These are phyloP conservation scores for Anisodus acutangulus DNA, from an alignment of 257 asterid species.

Conservation along the genomic window DNA sequence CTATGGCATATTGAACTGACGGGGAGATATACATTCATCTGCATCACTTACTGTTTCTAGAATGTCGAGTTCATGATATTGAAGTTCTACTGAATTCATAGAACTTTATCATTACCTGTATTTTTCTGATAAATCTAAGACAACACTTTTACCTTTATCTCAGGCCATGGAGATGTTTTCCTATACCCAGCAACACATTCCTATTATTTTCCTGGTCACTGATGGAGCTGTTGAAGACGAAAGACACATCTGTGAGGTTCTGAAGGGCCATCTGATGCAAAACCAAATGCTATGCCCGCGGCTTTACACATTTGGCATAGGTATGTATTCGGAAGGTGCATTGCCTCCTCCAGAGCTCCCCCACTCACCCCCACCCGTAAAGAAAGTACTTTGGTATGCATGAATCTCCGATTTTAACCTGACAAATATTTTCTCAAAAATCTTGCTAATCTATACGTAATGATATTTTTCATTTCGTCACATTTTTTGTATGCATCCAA, in stretches of 20 bases:
- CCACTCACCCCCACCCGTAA: not conserved
- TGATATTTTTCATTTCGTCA: not conserved
- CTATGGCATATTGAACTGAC: not conserved
- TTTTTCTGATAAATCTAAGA: slow-evolving; percentile 5
- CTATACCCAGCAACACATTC: slow-evolving; percentile 53
- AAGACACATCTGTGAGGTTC: slow-evolving; percentile 66
- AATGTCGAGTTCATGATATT: slow-evolving; percentile 6
- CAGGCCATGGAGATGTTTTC: slow-evolving; percentile 87
- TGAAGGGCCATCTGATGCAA: slow-evolving; percentile 58
- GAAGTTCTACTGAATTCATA: slow-evolving; percentile 5
- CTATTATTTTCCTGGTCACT: slow-evolving; percentile 79
- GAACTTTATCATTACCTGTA: not conserved
- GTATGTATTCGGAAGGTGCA: slow-evolving; percentile 44
- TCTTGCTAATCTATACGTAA: not conserved
- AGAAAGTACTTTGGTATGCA: not conserved
- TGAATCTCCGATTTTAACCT: not conserved
- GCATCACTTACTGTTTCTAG: not conserved
- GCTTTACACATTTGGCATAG: slow-evolving; percentile 85
- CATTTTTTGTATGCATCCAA: not conserved
- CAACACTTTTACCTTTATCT: slow-evolving; percentile 26
- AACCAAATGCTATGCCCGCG: slow-evolving; percentile 60
- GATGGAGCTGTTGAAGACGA: slow-evolving; percentile 96
- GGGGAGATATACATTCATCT: not conserved
- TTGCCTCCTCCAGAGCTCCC: not conserved
- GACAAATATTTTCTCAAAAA: not conserved